These are phyloP conservation scores for Ophiostoma ulmi DNA, from an alignment of 2,329 filamentous ascomycete genomes.

Conservation along the genomic window DNA sequence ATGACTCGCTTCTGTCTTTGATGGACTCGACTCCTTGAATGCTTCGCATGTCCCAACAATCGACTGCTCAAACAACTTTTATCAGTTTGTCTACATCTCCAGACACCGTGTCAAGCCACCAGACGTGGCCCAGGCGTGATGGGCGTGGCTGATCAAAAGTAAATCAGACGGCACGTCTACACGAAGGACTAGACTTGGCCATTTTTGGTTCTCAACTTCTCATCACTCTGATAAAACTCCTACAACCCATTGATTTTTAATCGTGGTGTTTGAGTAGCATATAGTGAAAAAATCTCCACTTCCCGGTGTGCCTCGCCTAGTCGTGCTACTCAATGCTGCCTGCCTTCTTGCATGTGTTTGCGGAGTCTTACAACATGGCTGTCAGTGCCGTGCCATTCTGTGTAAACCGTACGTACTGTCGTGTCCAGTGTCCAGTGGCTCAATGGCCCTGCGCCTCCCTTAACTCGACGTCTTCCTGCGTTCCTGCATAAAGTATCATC, in stretches of 20 bases:
- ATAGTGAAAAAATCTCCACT: not conserved
- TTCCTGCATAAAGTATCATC: not conserved
- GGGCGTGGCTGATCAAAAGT: constrained; percentile 2
- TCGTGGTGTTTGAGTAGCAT: not conserved
- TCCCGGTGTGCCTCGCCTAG: not conserved
- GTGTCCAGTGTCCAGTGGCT: not conserved
- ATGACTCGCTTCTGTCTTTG: not conserved
- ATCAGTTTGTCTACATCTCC: not conserved
- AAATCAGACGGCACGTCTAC: constrained; percentile 5
- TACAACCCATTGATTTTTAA: not conserved
- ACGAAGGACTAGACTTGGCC: not conserved
- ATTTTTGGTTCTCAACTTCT: not conserved
- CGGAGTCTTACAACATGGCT: not conserved
- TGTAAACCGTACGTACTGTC: not conserved
- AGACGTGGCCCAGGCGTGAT: not conserved
- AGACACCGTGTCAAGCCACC: constrained; percentile 4
- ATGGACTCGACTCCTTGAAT: not conserved
- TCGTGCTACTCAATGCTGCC: not conserved
- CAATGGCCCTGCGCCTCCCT: not conserved
- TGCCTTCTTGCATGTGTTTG: not conserved
- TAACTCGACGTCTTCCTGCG: not conserved
- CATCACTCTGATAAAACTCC: not conserved
- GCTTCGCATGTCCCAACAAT: not conserved
- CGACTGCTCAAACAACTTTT: constrained; percentile 5
- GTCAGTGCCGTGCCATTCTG: not conserved